phyloP scores from a whole-genome alignment of 2,329 filamentous ascomycete species.

The Scedosporium aurantiacum region DNA sequence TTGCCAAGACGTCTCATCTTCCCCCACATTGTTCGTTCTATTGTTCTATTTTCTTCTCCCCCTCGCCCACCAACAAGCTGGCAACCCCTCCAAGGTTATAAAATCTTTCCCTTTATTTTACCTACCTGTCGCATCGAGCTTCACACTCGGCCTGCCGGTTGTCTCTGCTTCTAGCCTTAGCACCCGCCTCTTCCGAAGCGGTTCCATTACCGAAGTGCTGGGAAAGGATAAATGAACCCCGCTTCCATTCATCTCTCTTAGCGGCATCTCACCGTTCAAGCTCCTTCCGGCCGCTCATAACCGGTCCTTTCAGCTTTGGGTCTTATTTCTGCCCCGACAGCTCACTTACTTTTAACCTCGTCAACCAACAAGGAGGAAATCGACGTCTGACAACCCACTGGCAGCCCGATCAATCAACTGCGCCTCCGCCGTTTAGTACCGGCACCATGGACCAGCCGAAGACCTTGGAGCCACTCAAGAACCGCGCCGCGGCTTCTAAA shows the following conservation, averaged over 20 bases:
- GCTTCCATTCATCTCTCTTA: not conserved
- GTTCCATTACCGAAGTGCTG: not conserved
- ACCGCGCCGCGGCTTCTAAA: constrained; percentile 24
- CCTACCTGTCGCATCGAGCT: not conserved
- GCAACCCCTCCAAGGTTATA: not conserved
- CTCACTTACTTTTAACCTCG: not conserved
- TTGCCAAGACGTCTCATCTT: no score
- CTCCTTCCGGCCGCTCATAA: not conserved
- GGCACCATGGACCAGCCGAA: constrained; percentile 4
- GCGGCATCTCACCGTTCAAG: not conserved
- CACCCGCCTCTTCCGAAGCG: not conserved
- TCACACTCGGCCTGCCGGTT: not conserved
- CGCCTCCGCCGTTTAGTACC: not conserved
- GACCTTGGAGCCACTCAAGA: constrained; percentile 12
- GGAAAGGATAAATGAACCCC: not conserved
- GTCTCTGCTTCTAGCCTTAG: not conserved
- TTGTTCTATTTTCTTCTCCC: no score
- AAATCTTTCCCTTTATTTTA: not conserved
- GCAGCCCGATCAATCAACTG: not conserved
- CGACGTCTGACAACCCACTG: not conserved
- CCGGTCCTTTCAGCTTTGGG: not conserved
- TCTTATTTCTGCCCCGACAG: not conserved
- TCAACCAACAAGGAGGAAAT: not conserved
- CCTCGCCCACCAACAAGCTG: no score
- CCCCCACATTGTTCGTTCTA: no score